These are phyloP conservation scores for Bromus sterilis DNA, from an alignment of 176 grass and related monocot genomes.

Conservation along the genomic window DNA sequence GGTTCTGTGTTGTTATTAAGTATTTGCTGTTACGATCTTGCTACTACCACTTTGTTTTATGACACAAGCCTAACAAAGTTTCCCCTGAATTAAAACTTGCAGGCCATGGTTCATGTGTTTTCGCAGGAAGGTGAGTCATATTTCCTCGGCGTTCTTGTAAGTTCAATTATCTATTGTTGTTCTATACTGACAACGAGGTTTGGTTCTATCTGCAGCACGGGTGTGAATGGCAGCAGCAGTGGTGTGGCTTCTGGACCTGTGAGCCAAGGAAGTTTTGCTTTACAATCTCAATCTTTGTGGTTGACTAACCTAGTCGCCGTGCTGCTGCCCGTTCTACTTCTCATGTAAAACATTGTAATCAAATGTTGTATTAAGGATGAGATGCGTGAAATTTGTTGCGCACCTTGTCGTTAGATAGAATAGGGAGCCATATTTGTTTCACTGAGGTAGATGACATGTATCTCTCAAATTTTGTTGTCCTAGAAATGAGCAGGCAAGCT, in stretches of 20 bases:
- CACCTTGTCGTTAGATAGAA: slow-evolving; percentile 31
- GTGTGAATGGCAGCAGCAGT: slow-evolving; percentile 22
- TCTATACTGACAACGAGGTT: slow-evolving; percentile 8
- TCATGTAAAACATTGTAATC: slow-evolving; percentile 46
- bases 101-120: slow-evolving; percentile 90
- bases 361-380: slow-evolving; percentile 43
- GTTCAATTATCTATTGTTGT: neutral
- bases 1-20: neutral
- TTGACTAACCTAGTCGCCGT: slow-evolving; percentile 19
- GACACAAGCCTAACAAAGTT: neutral
- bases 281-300: slow-evolving; percentile 15
- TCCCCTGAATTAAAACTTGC: slow-evolving; percentile 22
- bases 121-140: slow-evolving; percentile 75
- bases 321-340: slow-evolving; percentile 40
- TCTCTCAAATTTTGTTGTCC: neutral
- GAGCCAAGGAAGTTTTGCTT: slow-evolving; percentile 39
- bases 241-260: slow-evolving; percentile 58
- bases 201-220: slow-evolving; percentile 52
- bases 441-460: slow-evolving; percentile 23
- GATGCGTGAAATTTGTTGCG: slow-evolving; percentile 35
- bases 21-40: neutral
- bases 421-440: slow-evolving; percentile 22
- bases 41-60: neutral
- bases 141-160: neutral
- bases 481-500: slow-evolving; percentile 10